Conservation (phyloP, 78 protist species). For the Cavenderia fasciculata region DNA sequence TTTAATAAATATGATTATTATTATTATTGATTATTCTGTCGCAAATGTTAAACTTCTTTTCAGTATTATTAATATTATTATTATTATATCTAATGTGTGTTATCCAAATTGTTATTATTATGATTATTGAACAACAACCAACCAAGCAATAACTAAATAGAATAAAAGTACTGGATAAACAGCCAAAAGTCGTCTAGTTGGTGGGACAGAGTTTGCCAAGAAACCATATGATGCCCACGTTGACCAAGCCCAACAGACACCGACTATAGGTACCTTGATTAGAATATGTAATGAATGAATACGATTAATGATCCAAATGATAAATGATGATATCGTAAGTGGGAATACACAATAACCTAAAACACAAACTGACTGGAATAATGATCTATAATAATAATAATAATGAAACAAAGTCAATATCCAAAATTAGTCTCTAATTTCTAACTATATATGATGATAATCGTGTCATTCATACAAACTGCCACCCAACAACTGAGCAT, state of each 20-base stretch:
- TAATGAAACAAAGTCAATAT: too few species aligned
- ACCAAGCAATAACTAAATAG: constrained; percentile 69
- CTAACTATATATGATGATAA: not conserved
- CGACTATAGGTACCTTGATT: constrained; percentile 51
- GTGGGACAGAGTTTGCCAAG: constrained; percentile 59
- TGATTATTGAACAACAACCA: constrained; percentile 61
- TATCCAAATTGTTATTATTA: not conserved
- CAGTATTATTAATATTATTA: not conserved
- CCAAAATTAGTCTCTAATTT: too few species aligned
- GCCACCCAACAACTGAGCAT: constrained; percentile 94
- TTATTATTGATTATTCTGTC: not conserved
- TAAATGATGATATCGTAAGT: constrained; percentile 67
- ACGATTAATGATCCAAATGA: constrained; percentile 23
- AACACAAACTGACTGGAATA: constrained; percentile 95
- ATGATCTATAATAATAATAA: too few species aligned
- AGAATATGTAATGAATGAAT: not conserved
- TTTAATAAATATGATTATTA: not conserved
- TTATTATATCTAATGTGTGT: not conserved
- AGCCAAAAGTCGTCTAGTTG: constrained; percentile 39
- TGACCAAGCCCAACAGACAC: constrained; percentile 52
- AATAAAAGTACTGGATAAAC: constrained; percentile 77
- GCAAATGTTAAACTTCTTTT: not conserved
- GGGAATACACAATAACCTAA: constrained; percentile 98
- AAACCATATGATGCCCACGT: constrained; percentile 79
- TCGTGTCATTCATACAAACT: constrained; percentile 33